A percentile compares a stretch with the other conserved stretches of the same genome.
phyloP scores from a whole-genome alignment of 2,329 filamentous ascomycete species.

The Fusarium agapanthi region DNA sequence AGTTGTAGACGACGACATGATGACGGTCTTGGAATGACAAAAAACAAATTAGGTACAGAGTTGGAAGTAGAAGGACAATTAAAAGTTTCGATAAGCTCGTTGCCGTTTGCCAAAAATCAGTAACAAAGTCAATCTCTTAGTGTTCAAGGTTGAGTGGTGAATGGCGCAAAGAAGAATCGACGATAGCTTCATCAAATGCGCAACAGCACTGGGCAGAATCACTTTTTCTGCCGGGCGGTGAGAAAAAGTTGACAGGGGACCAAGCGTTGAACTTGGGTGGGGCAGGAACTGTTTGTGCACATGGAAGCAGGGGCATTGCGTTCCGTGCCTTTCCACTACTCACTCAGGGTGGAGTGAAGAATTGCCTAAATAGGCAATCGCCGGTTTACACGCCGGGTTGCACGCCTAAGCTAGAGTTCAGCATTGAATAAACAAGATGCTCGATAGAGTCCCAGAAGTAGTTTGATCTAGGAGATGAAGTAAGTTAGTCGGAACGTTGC shows the following conservation, averaged over 20 bases:
- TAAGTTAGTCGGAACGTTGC: not conserved
- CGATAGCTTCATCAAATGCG: slow-evolving; percentile 28
- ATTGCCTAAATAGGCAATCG: slow-evolving; percentile 36
- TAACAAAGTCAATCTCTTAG: not conserved
- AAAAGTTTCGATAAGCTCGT: too few relatives aligned
- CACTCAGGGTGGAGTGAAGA: not conserved
- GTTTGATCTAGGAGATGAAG: too few relatives aligned
- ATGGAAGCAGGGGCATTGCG: not conserved
- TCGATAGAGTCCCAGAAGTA: not conserved
- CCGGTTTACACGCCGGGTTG: slow-evolving; percentile 3
- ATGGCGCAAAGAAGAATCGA: slow-evolving; percentile 18
- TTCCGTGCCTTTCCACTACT: slow-evolving; percentile 15
- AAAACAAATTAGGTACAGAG: not conserved
- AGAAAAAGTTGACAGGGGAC: not conserved
- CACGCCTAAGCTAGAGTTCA: not conserved
- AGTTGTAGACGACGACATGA: slow-evolving; percentile 27
- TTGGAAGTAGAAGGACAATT: not conserved
- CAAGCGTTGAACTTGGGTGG: not conserved
- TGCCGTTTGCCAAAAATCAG: not conserved
- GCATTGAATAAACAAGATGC: not conserved
- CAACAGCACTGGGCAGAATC: slow-evolving; percentile 7
- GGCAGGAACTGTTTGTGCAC: not conserved
- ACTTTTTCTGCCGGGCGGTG: slow-evolving; percentile 48
- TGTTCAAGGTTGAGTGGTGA: slow-evolving; percentile 2
- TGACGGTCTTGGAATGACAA: not conserved